phyloP scores from a whole-genome alignment of 805 yeast genomes.

The Kuraishia piskuri region DNA sequence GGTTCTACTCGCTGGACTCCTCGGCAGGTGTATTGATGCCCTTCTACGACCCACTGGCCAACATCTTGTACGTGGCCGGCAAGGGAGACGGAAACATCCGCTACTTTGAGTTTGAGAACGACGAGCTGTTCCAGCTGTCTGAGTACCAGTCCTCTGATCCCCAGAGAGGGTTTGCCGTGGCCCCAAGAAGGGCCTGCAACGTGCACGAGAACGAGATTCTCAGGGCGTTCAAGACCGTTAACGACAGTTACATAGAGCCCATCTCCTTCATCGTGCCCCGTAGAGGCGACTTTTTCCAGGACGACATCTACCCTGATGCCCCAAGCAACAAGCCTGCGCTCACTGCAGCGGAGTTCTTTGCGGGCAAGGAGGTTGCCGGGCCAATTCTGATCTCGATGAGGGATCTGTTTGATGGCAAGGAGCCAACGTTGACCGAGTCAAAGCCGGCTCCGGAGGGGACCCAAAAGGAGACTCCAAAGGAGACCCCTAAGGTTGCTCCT shows the following conservation, averaged over 20 bases:
- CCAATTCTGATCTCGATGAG: slow-evolving; percentile 75
- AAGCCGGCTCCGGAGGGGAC: slow-evolving; percentile 19
- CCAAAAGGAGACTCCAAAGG: slow-evolving; percentile 15
- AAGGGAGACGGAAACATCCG: slow-evolving; percentile 98
- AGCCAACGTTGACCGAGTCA: slow-evolving; percentile 37
- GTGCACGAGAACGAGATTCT: slow-evolving; percentile 80
- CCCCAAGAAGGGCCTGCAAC: slow-evolving; percentile 77
- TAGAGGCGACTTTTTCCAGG: slow-evolving; percentile 87
- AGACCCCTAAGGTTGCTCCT: slow-evolving; percentile 15
- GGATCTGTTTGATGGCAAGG: slow-evolving; percentile 69
- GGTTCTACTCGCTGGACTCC: slow-evolving; percentile 77
- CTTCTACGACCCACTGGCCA: slow-evolving; percentile 72
- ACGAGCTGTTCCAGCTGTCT: slow-evolving; percentile 74
- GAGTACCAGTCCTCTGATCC: slow-evolving; percentile 86
- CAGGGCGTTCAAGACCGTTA: slow-evolving; percentile 77
- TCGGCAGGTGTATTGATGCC: slow-evolving; percentile 95
- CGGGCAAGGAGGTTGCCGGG: slow-evolving; percentile 73
- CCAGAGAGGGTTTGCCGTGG: slow-evolving; percentile 90
- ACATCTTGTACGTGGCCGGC: slow-evolving; percentile 83
- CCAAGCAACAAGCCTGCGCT: slow-evolving; percentile 76
- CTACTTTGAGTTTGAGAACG: slow-evolving; percentile 83
- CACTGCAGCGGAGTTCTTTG: slow-evolving; percentile 69
- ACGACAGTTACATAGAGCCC: slow-evolving; percentile 81
- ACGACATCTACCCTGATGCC: slow-evolving; percentile 87
- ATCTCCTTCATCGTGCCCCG: slow-evolving; percentile 91